Base-by-base conservation (phyloP, 257 asterid species). In the Solanum appendiculatum region DNA sequence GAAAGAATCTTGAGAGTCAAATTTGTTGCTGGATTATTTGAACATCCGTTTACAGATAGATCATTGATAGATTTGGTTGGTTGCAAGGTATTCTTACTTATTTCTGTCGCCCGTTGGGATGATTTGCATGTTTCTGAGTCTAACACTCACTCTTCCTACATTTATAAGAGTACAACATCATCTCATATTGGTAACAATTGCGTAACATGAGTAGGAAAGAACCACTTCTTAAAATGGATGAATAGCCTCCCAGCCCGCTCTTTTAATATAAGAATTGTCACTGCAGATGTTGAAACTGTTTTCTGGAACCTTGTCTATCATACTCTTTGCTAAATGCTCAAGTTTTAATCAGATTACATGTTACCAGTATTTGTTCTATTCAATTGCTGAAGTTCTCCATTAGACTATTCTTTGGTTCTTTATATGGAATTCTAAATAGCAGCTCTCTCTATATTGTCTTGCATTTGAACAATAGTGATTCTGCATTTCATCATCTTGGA, bases 1-100 rank as follows among this genome's bases (percentile, higher is more conserved):
- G 98, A 94, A 92, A 91, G 99, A 88, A 93, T 97, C 88, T 93
- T 97, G 78, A 93, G 99, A 90, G 98, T 97, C 88, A 97, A 97
- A 89, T 95, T 97, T 86, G 89, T 93, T 88, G 90, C 99, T 56
- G 98, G 98, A 86, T 82, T 97, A 64, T 97, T 97, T 86, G 98
- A 95, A 93, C 82, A 94, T 90, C 98, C 98, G 29, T 81, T 92
- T 60, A 75, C 96, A 44, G 99, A 97, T 91, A 91, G 96, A 90
- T 94, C 98, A 86, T 89, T 97, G 80, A 90, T 95, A 77, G 96
- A 93, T 83, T 20, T 93, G 58, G 99, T 94, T 91, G 99, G 99
- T 88, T 94, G 98, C 89, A 91, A 94, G 99, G 99, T 97, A 94
- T 40, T 88, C 70, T 54, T 48, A 80, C 29, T 48, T 81, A 15